phyloP scores from a whole-genome alignment of 441 rosid species.

The Manihot esculenta region DNA sequence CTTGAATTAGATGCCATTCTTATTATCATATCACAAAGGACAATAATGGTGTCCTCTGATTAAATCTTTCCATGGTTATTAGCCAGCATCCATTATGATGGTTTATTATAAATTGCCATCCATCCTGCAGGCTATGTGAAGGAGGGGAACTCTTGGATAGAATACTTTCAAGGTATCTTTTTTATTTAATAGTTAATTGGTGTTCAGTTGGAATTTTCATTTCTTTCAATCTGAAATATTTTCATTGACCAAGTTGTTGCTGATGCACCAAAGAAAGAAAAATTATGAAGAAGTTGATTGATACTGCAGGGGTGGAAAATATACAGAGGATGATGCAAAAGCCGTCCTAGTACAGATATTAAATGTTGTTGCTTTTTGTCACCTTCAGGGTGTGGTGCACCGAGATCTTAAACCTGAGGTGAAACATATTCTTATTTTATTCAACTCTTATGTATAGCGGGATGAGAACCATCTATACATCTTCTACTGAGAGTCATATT shows the following conservation, averaged over 20 bases:
- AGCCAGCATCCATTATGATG: neutral
- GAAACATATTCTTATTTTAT: conserved; percentile 16
- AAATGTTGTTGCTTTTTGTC: conserved; percentile 89
- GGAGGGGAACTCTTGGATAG: conserved; percentile 99
- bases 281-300: neutral
- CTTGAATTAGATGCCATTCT: neutral
- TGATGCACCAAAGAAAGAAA: conserved; percentile 4
- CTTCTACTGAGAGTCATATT: neutral
- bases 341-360: conserved; percentile 81
- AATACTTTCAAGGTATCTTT: conserved; percentile 82
- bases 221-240: neutral
- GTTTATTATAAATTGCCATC: conserved; percentile 8
- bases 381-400: conserved; percentile 98
- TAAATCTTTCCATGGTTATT: conserved; percentile 5
- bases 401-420: conserved; percentile 99
- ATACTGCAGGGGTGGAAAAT: conserved; percentile 90
- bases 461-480: conserved; percentile 1
- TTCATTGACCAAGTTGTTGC: neutral
- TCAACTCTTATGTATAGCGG: neutral
- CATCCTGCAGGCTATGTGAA: conserved; percentile 77
- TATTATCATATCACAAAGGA: neutral
- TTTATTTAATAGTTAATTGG: neutral
- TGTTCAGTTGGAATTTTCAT: neutral
- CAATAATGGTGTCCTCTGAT: neutral
- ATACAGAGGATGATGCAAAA: conserved; percentile 93